Percentiles rank a stretch among this genome's conserved stretches.
phyloP scores from a whole-genome alignment of 257 asterid genomes.

The Coffea canephora region DNA sequence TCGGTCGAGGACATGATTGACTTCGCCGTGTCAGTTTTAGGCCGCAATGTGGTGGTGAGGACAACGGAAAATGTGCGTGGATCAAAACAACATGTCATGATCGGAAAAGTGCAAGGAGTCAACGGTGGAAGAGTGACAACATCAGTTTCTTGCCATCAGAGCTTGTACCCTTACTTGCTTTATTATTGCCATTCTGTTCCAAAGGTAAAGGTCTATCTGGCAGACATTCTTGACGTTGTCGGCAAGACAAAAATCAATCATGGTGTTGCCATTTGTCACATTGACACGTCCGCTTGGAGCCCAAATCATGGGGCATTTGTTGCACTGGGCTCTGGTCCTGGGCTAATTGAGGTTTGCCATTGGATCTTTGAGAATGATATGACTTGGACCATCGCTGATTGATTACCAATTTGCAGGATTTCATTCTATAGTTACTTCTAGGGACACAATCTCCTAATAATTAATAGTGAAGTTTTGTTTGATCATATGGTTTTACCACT shows the following conservation, averaged over 20 bases:
- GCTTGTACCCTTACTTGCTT: slow-evolving; percentile 69
- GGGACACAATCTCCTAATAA: too few species aligned
- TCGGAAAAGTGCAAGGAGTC: slow-evolving; percentile 51
- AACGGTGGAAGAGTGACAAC: slow-evolving; percentile 64
- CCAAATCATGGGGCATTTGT: slow-evolving; percentile 72
- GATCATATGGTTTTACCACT: too few species aligned
- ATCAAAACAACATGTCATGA: slow-evolving; percentile 30
- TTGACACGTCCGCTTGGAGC: slow-evolving; percentile 85
- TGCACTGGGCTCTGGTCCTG: slow-evolving; percentile 73
- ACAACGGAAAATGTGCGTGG: slow-evolving; percentile 50
- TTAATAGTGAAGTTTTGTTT: too few species aligned
- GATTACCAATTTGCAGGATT: slow-evolving; percentile 1
- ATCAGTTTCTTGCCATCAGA: slow-evolving; percentile 92
- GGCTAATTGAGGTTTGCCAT: slow-evolving; percentile 83
- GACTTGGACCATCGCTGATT: slow-evolving; percentile 66
- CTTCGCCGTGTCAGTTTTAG: slow-evolving; percentile 60
- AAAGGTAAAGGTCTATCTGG: slow-evolving; percentile 69
- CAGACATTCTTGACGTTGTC: slow-evolving; percentile 59
- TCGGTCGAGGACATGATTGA: slow-evolving; percentile 86
- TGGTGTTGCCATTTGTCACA: slow-evolving; percentile 80
- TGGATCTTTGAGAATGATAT: slow-evolving; percentile 95
- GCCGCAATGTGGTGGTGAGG: slow-evolving; percentile 53
- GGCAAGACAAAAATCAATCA: slow-evolving; percentile 54
- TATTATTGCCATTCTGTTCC: slow-evolving; percentile 91
- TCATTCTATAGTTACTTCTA: background rate